Percentiles rank a stretch among this genome's conserved stretches.
These are phyloP conservation scores for Sporothrix pseudoabietina DNA, from an alignment of 2,329 filamentous ascomycete species.

Conservation along the genomic window DNA sequence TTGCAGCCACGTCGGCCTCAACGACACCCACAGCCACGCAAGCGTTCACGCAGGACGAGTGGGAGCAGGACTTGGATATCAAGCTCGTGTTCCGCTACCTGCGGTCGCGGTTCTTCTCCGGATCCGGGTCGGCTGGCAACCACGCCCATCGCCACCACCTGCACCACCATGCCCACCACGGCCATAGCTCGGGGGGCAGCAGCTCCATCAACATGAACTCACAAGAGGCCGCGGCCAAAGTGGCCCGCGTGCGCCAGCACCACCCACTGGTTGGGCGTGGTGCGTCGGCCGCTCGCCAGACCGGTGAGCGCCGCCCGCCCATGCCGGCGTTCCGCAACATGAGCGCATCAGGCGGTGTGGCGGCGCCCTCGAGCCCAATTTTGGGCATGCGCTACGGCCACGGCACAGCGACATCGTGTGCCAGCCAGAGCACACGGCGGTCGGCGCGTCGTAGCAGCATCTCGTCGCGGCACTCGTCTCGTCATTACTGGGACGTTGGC, in stretches of 20 bases:
- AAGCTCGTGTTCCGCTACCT: conserved; percentile 90
- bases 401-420: conserved; percentile 68
- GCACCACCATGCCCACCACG: conserved; percentile 10
- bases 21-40: conserved; percentile 20
- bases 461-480: conserved; percentile 36
- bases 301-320: conserved; percentile 48
- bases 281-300: conserved; percentile 27
- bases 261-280: conserved; percentile 76
- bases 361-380: conserved; percentile 52
- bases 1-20: background rate
- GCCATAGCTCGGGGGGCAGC: background rate
- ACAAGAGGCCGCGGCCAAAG: conserved; percentile 72
- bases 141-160: conserved; percentile 22
- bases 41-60: conserved; percentile 72
- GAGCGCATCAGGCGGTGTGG: conserved; percentile 33
- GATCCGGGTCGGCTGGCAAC: conserved; percentile 39
- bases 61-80: conserved; percentile 90
- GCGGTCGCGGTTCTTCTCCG: conserved; percentile 69
- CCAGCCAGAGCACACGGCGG: conserved; percentile 81
- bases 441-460: conserved; percentile 67
- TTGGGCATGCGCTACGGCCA: conserved; percentile 53
- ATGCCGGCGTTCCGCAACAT: conserved; percentile 45
- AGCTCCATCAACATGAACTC: conserved; percentile 45
- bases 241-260: conserved; percentile 81
- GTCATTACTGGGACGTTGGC: conserved; percentile 92